Evolutionary conservation across 805 yeast genomes (phyloP), one percentile per base, ranked within the genome.

Genomic region (Saccharomycopsis synnaedendra): DNA sequence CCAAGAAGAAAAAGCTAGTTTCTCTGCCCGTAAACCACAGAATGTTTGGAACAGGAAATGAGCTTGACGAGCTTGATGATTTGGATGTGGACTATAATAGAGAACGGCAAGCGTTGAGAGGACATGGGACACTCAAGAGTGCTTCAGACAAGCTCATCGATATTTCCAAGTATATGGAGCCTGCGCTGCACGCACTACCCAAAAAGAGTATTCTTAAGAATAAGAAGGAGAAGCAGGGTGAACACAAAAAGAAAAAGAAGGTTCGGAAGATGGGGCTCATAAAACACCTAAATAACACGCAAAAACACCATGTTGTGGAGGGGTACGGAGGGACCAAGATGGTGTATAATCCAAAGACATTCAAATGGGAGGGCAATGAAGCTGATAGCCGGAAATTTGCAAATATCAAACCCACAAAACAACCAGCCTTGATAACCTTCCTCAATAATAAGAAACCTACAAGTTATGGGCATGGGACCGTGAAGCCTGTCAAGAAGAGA

Each of bases 311-410:
- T 27, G 48, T 42, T 10, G 48, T 49, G 3, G 47, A 43, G 33
- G 55, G 55, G 7, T 52, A 46, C 40, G 46, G 46, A 31, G 55
- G 55, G 5, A 43, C 38, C 8, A 49, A 49, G 32, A 52, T 52
- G 55, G 43, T 41, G 4, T 52, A 47, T 37, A 49, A 52, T 39
- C 55, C 55, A 4, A 31, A 5, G 5, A 46, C 48, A 7, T 49
- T 30, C 32, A 49, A 44, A 33, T 52, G 55, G 55, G 55, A 52
- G 44, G 55, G 55, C 3, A 52, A 52, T 45, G 52, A 52, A 31
- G 46, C 46, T 28, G 55, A 52, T 36, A 35, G 48, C 3, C 45
- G 42, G 19, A 8, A 46, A 32, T 52, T 52, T 46, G 32, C 44
- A 6, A 45, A 28, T 11, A 52, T 52, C 5, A 44, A 40, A 30